A percentile compares a stretch with the other conserved stretches of the same genome.
Evolutionary conservation across 1,284 basidiomycete species (phyloP).

Genomic region (Tranzscheliella williamsii): DNA sequence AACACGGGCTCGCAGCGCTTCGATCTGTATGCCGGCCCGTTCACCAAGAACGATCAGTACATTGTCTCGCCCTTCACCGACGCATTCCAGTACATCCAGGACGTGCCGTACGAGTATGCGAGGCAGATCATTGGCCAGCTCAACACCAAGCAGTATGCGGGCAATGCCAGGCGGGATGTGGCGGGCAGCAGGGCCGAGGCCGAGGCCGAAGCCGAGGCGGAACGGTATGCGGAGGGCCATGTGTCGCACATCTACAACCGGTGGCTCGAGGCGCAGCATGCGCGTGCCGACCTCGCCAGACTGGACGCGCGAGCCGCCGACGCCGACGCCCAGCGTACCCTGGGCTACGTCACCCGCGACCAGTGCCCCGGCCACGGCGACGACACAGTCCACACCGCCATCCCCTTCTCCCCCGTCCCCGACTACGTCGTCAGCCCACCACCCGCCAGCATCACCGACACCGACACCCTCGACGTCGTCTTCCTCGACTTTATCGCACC

Average conservation of each 20-base stretch:
- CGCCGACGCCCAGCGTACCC: constrained; percentile 13
- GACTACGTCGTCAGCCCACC: constrained; percentile 48
- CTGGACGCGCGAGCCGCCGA: constrained; percentile 14
- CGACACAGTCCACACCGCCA: constrained; percentile 45
- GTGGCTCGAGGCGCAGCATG: constrained; percentile 25
- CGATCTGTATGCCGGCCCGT: constrained; percentile 48
- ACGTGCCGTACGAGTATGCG: constrained; percentile 50
- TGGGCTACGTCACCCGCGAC: constrained; percentile 58
- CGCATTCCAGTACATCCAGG: constrained; percentile 48
- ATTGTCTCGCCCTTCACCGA: constrained; percentile 55
- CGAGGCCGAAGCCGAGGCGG: constrained; percentile 9
- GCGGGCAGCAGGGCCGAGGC: constrained; percentile 10
- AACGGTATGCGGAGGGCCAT: constrained; percentile 29
- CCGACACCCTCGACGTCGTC: constrained; percentile 19
- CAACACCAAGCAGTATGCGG: constrained; percentile 15
- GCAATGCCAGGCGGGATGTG: too few species aligned
- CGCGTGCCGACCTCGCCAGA: constrained; percentile 8
- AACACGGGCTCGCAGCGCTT: constrained; percentile 56
- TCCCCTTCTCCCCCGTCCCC: constrained; percentile 39
- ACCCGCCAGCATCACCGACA: constrained; percentile 2
- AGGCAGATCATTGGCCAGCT: constrained; percentile 37
- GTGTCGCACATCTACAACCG: constrained; percentile 37
- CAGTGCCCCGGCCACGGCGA: constrained; percentile 42
- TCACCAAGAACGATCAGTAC: constrained; percentile 57
- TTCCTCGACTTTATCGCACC: constrained; percentile 48